Evolutionary conservation across 345 rosid species (phyloP).

Genomic region (Moringa oleifera): DNA sequence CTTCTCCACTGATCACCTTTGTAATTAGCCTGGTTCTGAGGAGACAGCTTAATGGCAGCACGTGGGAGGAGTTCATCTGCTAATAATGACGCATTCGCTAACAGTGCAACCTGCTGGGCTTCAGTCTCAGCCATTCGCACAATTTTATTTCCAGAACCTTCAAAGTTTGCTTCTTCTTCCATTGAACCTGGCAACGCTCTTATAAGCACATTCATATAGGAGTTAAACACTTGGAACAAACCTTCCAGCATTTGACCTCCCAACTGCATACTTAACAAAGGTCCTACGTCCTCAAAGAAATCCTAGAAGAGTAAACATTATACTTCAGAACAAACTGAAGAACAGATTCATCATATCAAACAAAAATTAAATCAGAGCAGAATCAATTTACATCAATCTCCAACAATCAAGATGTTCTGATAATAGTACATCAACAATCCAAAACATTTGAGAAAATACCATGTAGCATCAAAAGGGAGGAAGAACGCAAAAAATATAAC

Average conservation of each 20-base stretch:
- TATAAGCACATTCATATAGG: constrained; percentile 76
- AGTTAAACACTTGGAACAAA: constrained; percentile 86
- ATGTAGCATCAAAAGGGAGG: neutral
- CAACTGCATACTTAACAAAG: constrained; percentile 94
- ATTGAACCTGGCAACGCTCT: constrained; percentile 94
- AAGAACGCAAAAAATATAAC: neutral
- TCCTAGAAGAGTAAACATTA: constrained; percentile 44
- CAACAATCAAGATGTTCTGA: neutral
- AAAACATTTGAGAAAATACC: neutral
- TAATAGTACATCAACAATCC: neutral
- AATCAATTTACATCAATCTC: constrained; percentile 14
- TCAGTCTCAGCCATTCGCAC: constrained; percentile 95
- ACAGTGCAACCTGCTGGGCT: constrained; percentile 91
- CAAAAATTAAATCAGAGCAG: neutral
- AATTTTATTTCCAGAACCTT: constrained; percentile 69
- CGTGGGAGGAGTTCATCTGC: constrained; percentile 98
- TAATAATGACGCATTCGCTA: constrained; percentile 93
- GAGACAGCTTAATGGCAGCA: constrained; percentile 93
- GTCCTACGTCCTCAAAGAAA: constrained; percentile 98
- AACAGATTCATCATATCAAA: constrained; percentile 1
- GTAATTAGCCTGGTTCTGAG: constrained; percentile 47
- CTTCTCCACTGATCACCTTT: constrained; percentile 68
- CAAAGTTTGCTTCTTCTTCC: constrained; percentile 90
- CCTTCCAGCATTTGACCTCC: constrained; percentile 94
- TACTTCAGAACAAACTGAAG: constrained; percentile 8